These are phyloP conservation scores for Hypoxylon sp. DNA, from an alignment of 2,329 filamentous ascomycete genomes.

Conservation along the genomic window DNA sequence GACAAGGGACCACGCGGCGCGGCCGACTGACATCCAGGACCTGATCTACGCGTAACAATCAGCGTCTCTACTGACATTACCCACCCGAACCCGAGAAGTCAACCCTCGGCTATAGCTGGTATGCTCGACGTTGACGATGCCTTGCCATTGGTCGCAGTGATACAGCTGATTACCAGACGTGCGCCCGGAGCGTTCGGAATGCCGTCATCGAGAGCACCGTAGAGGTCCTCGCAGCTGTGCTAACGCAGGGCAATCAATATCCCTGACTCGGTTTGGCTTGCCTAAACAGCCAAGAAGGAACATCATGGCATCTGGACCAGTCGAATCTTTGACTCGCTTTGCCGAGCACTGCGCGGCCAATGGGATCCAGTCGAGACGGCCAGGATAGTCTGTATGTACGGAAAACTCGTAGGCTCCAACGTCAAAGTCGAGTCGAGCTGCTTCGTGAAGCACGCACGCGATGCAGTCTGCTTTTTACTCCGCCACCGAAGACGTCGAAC, in stretches of 20 bases:
- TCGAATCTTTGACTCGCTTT: constrained; percentile 26
- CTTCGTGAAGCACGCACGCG: constrained; percentile 36
- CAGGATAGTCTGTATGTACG: constrained; percentile 32
- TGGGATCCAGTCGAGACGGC: constrained; percentile 38
- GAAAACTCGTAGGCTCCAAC: constrained; percentile 7
- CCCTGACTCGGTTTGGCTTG: constrained; percentile 41
- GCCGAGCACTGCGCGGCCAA: constrained; percentile 25
- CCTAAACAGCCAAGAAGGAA: constrained; percentile 44
- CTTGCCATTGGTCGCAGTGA: constrained; percentile 35
- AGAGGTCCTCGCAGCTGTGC: constrained; percentile 22
- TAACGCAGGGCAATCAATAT: constrained; percentile 5
- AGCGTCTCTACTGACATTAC: not conserved
- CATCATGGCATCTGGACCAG: constrained; percentile 43
- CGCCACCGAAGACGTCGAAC: constrained; percentile 18
- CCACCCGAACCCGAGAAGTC: too few relatives aligned
- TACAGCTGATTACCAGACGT: constrained; percentile 35
- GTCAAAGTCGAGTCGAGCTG: constrained; percentile 20
- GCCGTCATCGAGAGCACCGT: constrained; percentile 29
- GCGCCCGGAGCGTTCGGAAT: constrained; percentile 29
- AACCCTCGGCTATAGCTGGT: constrained; percentile 33
- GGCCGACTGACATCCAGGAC: constrained; percentile 27
- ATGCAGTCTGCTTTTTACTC: constrained; percentile 41
- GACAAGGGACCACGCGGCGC: constrained; percentile 2
- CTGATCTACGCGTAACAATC: not conserved
- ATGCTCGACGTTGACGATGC: constrained; percentile 32